These are phyloP conservation scores for Polyplosphaeria fusca DNA, from an alignment of 495 filamentous ascomycete genomes.

Conservation along the genomic window DNA sequence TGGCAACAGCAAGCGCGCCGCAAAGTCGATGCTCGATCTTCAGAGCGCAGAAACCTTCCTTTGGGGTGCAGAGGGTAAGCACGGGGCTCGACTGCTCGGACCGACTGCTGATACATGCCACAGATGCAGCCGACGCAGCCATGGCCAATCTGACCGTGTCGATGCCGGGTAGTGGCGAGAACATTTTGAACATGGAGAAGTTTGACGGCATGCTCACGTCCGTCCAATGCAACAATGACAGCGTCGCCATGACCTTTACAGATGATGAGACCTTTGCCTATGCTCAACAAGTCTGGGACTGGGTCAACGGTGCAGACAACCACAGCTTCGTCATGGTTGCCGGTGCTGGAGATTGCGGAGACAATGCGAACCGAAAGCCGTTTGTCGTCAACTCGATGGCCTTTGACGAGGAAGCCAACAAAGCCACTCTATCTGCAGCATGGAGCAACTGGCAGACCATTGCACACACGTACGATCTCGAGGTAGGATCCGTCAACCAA, in stretches of 20 bases:
- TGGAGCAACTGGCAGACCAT: conserved; percentile 39
- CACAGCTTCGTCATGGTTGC: conserved; percentile 44
- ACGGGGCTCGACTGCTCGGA: too few species aligned
- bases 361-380: conserved; percentile 39
- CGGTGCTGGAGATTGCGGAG: conserved; percentile 42
- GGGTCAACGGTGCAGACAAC: conserved; percentile 43
- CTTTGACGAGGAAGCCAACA: conserved; percentile 39
- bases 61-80: too few species aligned
- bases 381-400: conserved; percentile 38
- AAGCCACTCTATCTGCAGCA: conserved; percentile 34
- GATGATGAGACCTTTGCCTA: conserved; percentile 37
- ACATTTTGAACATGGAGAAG: conserved; percentile 42
- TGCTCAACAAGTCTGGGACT: conserved; percentile 41
- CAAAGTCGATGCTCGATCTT: conserved; percentile 27
- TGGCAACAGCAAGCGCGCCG: conserved; percentile 9
- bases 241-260: conserved; percentile 37
- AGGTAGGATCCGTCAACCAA: conserved; percentile 33
- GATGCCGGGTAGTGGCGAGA: conserved; percentile 38
- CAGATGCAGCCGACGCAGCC: conserved; percentile 17
- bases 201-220: conserved; percentile 38
- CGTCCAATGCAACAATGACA: conserved; percentile 37
- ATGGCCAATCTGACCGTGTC: conserved; percentile 43
- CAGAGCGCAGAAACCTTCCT: conserved; percentile 36
- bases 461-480: conserved; percentile 40
- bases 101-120: conserved; percentile 8